Evolutionary conservation across 1,139 yeast species (phyloP).

Genomic region (Wickerhamomyces sp.): DNA sequence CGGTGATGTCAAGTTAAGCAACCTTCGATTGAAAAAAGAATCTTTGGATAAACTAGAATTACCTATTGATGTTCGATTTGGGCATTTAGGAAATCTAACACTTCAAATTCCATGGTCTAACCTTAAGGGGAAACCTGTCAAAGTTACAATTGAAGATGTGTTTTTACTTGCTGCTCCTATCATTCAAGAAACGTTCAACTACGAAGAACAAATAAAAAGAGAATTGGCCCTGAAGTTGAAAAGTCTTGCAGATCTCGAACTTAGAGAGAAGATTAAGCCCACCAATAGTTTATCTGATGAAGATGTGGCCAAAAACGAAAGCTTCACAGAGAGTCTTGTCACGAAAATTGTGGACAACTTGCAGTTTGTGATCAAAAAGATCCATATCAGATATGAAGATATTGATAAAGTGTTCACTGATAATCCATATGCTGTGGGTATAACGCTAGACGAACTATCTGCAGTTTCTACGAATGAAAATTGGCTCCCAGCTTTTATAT

Average conservation of each 20-base stretch:
- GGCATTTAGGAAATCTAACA: constrained; percentile 85
- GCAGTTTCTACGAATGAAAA: constrained; percentile 84
- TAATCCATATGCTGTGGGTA: constrained; percentile 76
- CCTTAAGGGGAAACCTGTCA: constrained; percentile 88
- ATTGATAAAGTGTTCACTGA: constrained; percentile 52
- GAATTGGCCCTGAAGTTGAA: constrained; percentile 64
- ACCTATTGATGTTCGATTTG: constrained; percentile 88
- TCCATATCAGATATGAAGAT: constrained; percentile 92
- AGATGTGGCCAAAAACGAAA: constrained; percentile 54
- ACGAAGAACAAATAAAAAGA: constrained; percentile 62
- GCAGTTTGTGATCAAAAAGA: constrained; percentile 88
- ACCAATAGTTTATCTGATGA: constrained; percentile 35
- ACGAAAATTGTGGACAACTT: constrained; percentile 90
- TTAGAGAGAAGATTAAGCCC: constrained; percentile 42
- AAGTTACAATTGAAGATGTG: constrained; percentile 83
- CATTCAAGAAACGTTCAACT: constrained; percentile 48
- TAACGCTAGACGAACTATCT: constrained; percentile 79
- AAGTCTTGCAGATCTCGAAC: constrained; percentile 65
- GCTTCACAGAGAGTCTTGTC: constrained; percentile 81
- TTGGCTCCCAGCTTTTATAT: constrained; percentile 85
- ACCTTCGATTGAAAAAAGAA: constrained; percentile 64
- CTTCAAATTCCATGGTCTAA: constrained; percentile 97
- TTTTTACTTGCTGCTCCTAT: constrained; percentile 79
- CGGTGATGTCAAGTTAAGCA: constrained; percentile 86
- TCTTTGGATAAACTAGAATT: constrained; percentile 81